phyloP scores from a whole-genome alignment of 129 eudicot genomes.

The Artemisia tridentata region DNA sequence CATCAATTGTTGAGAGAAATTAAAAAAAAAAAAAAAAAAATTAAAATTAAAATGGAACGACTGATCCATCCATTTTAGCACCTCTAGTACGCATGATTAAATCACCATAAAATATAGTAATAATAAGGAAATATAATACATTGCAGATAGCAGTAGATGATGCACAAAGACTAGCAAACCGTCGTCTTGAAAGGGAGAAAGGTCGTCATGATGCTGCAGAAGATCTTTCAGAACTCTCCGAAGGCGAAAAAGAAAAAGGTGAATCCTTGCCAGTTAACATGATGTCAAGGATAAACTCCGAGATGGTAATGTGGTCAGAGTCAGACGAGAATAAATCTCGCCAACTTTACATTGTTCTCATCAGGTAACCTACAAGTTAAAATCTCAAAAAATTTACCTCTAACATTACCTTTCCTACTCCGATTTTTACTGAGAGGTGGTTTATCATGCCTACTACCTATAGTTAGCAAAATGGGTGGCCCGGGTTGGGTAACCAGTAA shows the following conservation, averaged over 20 bases:
- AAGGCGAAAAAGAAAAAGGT: slow-evolving; percentile 64
- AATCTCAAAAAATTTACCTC: not conserved
- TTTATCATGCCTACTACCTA: slow-evolving; percentile 1
- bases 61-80: not conserved
- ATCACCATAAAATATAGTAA: not conserved
- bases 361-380: slow-evolving; percentile 48
- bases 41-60: not conserved
- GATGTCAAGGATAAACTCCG: slow-evolving; percentile 60
- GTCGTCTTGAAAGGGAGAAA: slow-evolving; percentile 57
- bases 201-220: slow-evolving; percentile 70
- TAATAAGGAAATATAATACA: not conserved
- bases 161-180: slow-evolving; percentile 54
- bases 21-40: no score
- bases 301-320: slow-evolving; percentile 71
- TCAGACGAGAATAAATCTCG: slow-evolving; percentile 47
- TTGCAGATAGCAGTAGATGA: slow-evolving; percentile 70
- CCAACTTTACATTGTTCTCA: slow-evolving; percentile 71
- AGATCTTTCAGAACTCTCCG: slow-evolving; percentile 79
- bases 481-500: no score
- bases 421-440: slow-evolving; percentile 3
- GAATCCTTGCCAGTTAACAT: slow-evolving; percentile 32
- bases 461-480: no score
- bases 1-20: not conserved
- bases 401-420: not conserved
- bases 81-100: slow-evolving; percentile 15